Evolutionary conservation across 495 filamentous ascomycete genomes (phyloP).

Genomic region (Glonium stellatum): DNA sequence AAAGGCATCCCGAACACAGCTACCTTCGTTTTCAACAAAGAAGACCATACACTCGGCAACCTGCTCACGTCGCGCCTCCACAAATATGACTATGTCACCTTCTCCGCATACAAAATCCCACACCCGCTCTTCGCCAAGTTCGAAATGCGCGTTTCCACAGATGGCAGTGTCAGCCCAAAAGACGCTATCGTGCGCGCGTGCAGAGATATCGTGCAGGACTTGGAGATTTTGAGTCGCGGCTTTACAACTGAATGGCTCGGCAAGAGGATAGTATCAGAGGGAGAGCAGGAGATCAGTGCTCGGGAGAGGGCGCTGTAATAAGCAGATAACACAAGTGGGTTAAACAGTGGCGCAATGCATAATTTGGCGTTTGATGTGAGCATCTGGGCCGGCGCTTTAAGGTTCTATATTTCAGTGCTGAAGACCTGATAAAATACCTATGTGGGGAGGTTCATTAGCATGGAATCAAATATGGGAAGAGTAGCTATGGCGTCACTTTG

Average conservation of each 20-base stretch:
- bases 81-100: conserved; percentile 68
- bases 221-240: conserved; percentile 69
- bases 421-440: no score
- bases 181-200: conserved; percentile 75
- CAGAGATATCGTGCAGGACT: conserved; percentile 67
- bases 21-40: conserved; percentile 90
- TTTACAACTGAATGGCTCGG: conserved; percentile 95
- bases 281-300: conserved; percentile 15
- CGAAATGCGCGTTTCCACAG: conserved; percentile 83
- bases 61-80: conserved; percentile 75
- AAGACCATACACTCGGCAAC: conserved; percentile 95
- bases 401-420: no score
- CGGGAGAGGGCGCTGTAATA: no score
- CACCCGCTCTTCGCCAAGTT: conserved; percentile 84
- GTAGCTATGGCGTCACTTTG: no score
- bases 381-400: no score
- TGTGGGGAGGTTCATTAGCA: no score
- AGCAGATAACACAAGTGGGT: no score
- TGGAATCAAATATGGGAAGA: no score
- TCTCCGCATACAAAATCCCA: conserved; percentile 76
- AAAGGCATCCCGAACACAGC: conserved; percentile 75
- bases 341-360: no score
- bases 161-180: conserved; percentile 77
- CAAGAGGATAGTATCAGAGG: conserved; percentile 59
- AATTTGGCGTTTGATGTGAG: no score